Evolutionary conservation across 441 rosid species (phyloP).

Genomic region (Erodium chrysanthum): DNA sequence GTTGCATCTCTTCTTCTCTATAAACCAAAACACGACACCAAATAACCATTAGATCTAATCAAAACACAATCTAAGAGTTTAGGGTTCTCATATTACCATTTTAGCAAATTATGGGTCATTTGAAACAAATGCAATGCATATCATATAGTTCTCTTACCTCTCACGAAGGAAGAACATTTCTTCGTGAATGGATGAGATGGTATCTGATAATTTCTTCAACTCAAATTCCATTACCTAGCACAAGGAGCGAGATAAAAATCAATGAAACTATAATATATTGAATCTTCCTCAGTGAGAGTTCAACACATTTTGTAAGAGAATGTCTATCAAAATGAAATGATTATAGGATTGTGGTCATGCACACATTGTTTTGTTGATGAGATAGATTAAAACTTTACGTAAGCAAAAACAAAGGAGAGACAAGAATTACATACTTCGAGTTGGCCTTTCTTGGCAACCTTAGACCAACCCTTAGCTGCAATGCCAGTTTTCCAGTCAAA

Average conservation of each 20-base stretch:
- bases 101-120: too few species aligned
- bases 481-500: slow-evolving; percentile 80
- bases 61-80: background rate
- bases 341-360: too few species aligned
- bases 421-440: slow-evolving; percentile 40
- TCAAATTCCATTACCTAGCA: slow-evolving; percentile 56
- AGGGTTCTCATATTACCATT: too few species aligned
- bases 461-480: slow-evolving; percentile 65
- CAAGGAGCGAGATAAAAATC: background rate
- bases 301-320: too few species aligned
- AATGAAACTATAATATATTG: background rate
- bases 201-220: slow-evolving; percentile 54
- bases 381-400: too few species aligned
- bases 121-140: too few species aligned
- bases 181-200: slow-evolving; percentile 48
- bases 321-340: background rate
- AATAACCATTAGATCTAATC: background rate
- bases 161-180: slow-evolving; percentile 78
- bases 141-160: slow-evolving; percentile 37
- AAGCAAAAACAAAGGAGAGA: too few species aligned
- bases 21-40: background rate
- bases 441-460: slow-evolving; percentile 63
- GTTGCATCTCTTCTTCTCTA: background rate
- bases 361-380: too few species aligned
- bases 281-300: too few species aligned